Evolutionary conservation across 2,329 filamentous ascomycete species (phyloP).

Genomic region (Penicillium sp.): DNA sequence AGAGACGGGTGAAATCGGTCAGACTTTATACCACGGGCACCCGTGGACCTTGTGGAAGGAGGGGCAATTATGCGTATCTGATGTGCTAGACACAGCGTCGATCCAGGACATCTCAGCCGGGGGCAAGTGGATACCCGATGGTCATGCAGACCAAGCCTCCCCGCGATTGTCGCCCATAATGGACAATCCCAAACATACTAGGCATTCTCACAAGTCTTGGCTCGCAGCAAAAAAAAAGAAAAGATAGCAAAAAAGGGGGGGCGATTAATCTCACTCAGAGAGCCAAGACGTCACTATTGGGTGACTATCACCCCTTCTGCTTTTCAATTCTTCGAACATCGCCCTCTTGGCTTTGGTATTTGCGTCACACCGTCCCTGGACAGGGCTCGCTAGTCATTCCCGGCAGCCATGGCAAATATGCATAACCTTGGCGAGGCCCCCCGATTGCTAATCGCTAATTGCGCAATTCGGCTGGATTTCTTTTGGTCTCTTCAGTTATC

Average conservation of each 20-base stretch:
- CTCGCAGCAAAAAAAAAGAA: constrained; percentile 15
- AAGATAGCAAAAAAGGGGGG: constrained; percentile 1
- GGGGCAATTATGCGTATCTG: constrained; percentile 25
- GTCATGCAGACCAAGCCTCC: constrained; percentile 19
- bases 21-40: constrained; percentile 30
- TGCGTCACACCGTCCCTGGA: constrained; percentile 9
- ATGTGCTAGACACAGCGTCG: constrained; percentile 24
- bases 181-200: constrained; percentile 19
- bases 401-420: constrained; percentile 13
- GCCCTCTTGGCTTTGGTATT: constrained; percentile 28
- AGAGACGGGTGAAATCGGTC: constrained; percentile 7
- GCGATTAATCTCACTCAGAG: constrained; percentile 3
- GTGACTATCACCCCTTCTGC: constrained; percentile 12
- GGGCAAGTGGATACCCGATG: constrained; percentile 20
- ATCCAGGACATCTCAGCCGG: constrained; percentile 25
- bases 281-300: constrained; percentile 32
- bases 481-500: constrained; percentile 2
- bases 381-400: constrained; percentile 14
- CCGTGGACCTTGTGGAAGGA: constrained; percentile 22
- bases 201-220: constrained; percentile 31
- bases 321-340: constrained; percentile 24
- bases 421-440: constrained; percentile 11
- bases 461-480: constrained; percentile 12
- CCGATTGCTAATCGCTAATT: constrained; percentile 5
- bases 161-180: constrained; percentile 23